These are phyloP conservation scores for Aegilops longissima DNA, from an alignment of 176 grass and related monocot species.

Conservation along the genomic window DNA sequence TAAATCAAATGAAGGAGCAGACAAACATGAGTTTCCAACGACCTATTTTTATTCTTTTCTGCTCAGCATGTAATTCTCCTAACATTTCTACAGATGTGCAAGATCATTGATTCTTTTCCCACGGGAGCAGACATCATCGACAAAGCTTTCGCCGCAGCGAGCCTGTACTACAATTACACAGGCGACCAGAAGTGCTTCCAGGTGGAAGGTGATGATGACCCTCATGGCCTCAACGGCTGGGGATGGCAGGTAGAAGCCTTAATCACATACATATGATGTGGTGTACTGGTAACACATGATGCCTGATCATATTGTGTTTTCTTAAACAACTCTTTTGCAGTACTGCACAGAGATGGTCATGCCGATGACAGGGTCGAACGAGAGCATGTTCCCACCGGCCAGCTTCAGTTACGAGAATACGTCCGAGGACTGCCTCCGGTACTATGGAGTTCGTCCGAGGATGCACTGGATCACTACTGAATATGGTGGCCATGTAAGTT, in stretches of 20 bases:
- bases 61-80: not conserved
- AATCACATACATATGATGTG: not conserved
- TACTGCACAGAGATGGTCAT: constrained; percentile 98
- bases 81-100: too few relatives aligned
- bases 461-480: constrained; percentile 50
- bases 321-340: constrained; percentile 36
- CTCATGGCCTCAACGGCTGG: constrained; percentile 88
- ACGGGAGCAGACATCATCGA: too few relatives aligned
- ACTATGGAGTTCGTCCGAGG: constrained; percentile 56
- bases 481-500: too few relatives aligned
- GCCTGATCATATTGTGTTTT: not conserved
- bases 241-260: constrained; percentile 74
- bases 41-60: not conserved
- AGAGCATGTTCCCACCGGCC: constrained; percentile 79
- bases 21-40: not conserved
- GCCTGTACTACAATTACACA: too few relatives aligned
- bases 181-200: constrained; percentile 64
- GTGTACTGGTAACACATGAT: not conserved
- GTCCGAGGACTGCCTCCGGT: constrained; percentile 38
- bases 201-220: constrained; percentile 61
- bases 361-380: constrained; percentile 63
- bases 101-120: too few relatives aligned
- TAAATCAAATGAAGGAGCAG: not conserved
- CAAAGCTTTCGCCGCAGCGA: too few relatives aligned
- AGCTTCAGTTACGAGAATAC: constrained; percentile 52